These are phyloP conservation scores for Chenopodium album DNA, from an alignment of 148 eudicot genomes.

Conservation along the genomic window DNA sequence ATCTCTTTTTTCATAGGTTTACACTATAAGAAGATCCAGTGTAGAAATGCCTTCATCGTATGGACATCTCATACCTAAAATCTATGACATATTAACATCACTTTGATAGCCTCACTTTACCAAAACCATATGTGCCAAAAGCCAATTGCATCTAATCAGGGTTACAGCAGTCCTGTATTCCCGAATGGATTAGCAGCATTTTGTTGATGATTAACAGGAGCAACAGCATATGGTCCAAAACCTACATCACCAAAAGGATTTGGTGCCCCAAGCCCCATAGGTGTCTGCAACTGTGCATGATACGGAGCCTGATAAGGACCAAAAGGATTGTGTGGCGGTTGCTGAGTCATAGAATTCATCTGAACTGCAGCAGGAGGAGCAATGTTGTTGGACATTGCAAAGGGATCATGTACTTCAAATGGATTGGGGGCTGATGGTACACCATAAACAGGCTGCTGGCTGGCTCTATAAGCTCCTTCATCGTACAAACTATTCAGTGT, in stretches of 20 bases:
- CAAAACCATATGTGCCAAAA: conserved; percentile 6
- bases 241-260: conserved; percentile 42
- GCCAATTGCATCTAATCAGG: not conserved
- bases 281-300: conserved; percentile 53
- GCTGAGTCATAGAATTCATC: conserved; percentile 57
- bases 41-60: not conserved
- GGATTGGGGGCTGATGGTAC: conserved; percentile 85
- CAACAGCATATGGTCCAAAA: conserved; percentile 34
- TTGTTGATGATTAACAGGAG: conserved; percentile 32
- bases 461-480: conserved; percentile 74
- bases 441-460: conserved; percentile 77
- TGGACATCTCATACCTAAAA: conserved; percentile 14
- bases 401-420: conserved; percentile 80
- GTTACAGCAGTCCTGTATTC: conserved; percentile 37
- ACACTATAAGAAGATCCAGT: conserved; percentile 7
- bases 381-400: conserved; percentile 56
- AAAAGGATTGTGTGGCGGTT: conserved; percentile 65
- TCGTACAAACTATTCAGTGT: conserved; percentile 82
- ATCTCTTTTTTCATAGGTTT: conserved; percentile 1
- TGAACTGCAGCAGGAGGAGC: conserved; percentile 66
- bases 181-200: conserved; percentile 46
- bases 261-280: conserved; percentile 26
- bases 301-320: conserved; percentile 61
- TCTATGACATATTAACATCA: conserved; percentile 17
- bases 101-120: conserved; percentile 5